Conservation (phyloP, 768 basidiomycete genomes). For the Leccinum subtestaceum region DNA sequence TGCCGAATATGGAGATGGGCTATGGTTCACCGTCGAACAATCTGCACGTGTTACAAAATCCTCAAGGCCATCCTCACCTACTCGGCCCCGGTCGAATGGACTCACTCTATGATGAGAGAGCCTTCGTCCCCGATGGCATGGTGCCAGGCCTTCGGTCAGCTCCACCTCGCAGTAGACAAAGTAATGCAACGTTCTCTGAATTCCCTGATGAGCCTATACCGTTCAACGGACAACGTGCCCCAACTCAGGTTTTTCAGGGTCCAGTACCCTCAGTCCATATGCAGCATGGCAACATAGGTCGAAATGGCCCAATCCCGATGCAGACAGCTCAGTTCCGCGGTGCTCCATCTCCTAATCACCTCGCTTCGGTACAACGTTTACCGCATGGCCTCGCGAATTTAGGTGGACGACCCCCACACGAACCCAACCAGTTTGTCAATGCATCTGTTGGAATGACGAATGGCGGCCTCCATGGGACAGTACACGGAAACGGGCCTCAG, state of each 20-base stretch:
- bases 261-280: slow-evolving; percentile 47
- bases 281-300: slow-evolving; percentile 48
- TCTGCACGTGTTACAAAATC: slow-evolving; percentile 41
- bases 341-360: slow-evolving; percentile 60
- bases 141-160: slow-evolving; percentile 77
- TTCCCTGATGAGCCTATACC: slow-evolving; percentile 61
- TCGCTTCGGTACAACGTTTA: slow-evolving; percentile 55
- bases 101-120: slow-evolving; percentile 71
- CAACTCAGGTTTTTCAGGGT: slow-evolving; percentile 57
- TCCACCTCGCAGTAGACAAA: slow-evolving; percentile 60
- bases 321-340: slow-evolving; percentile 68
- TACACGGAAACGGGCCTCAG: slow-evolving; percentile 47
- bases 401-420: slow-evolving; percentile 78
- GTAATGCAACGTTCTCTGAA: slow-evolving; percentile 52
- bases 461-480: slow-evolving; percentile 42
- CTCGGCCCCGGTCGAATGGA: slow-evolving; percentile 53
- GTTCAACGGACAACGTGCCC: slow-evolving; percentile 57
- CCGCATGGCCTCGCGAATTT: slow-evolving; percentile 82
- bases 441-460: slow-evolving; percentile 44
- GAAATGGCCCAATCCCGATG: slow-evolving; percentile 52
- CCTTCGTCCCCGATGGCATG: slow-evolving; percentile 81
- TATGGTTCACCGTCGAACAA: slow-evolving; percentile 26
- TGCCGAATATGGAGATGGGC: slow-evolving; percentile 22
- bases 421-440: slow-evolving; percentile 60
- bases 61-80: slow-evolving; percentile 39